These are phyloP conservation scores for Aspergillus sclerotialis DNA, from an alignment of 2,329 filamentous ascomycete species.

Conservation along the genomic window DNA sequence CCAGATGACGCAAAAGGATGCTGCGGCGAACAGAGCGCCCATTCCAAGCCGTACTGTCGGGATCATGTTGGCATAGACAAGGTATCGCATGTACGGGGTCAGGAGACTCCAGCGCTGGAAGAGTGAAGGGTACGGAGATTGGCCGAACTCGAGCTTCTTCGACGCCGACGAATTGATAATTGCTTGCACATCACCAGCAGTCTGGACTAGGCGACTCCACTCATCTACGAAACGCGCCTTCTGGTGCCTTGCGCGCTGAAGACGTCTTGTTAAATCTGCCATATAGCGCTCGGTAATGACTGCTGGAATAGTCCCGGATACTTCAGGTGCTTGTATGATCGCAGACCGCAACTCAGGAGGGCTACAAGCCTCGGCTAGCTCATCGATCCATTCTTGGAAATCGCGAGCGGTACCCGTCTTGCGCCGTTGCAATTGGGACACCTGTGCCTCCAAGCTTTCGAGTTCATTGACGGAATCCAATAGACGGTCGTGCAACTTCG, in stretches of 20 bases:
- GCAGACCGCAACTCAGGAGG: conserved; percentile 53
- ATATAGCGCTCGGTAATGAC: conserved; percentile 91
- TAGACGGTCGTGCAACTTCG: conserved; percentile 77
- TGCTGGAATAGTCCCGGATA: conserved; percentile 53
- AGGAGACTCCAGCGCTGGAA: conserved; percentile 55
- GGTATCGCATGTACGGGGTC: conserved; percentile 74
- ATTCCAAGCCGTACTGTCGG: conserved; percentile 60
- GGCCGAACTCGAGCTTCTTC: conserved; percentile 69
- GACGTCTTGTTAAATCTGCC: conserved; percentile 75
- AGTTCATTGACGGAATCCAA: conserved; percentile 74
- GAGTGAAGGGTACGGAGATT: conserved; percentile 49
- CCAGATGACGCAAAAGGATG: conserved; percentile 82
- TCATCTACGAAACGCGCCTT: conserved; percentile 76
- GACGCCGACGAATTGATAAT: conserved; percentile 79
- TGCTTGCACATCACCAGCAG: conserved; percentile 67
- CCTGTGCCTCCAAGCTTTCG: conserved; percentile 74
- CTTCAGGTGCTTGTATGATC: conserved; percentile 26
- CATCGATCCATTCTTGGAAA: conserved; percentile 93
- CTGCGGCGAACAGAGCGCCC: conserved; percentile 62
- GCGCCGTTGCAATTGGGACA: conserved; percentile 68
- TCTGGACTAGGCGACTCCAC: conserved; percentile 72
- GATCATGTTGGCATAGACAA: conserved; percentile 66
- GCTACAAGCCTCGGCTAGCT: conserved; percentile 71
- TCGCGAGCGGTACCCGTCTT: conserved; percentile 70
- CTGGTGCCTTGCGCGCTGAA: conserved; percentile 75